Percentiles rank a stretch among this genome's conserved stretches.
phyloP scores from a whole-genome alignment of 129 eudicot genomes.

The Flaveria ramosissima region DNA sequence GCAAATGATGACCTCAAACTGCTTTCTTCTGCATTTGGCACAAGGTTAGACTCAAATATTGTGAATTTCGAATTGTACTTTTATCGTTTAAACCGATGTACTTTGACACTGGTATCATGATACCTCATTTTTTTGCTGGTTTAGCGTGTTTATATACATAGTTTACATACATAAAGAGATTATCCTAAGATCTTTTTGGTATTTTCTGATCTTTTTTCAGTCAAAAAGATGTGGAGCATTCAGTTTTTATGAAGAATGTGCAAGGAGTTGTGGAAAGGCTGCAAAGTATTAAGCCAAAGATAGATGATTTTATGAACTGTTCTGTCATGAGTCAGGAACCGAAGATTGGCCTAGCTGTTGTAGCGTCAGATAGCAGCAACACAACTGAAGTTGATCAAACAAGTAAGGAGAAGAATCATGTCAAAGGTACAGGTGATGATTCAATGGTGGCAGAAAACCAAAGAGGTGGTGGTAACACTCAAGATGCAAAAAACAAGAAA shows the following conservation, averaged over 20 bases:
- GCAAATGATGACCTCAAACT: conserved; percentile 34
- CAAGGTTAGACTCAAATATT: conserved; percentile 39
- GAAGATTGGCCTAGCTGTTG: not conserved
- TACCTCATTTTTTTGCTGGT: not conserved
- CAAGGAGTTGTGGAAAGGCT: conserved; percentile 17
- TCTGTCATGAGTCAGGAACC: not conserved
- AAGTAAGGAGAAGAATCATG: not conserved
- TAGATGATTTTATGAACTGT: conserved; percentile 14
- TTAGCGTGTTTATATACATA: not conserved
- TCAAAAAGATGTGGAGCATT: not conserved
- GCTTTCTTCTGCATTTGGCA: conserved; percentile 37
- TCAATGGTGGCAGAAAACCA: not conserved
- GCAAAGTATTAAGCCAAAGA: conserved; percentile 21
- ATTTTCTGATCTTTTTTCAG: not conserved
- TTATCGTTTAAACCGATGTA: not conserved
- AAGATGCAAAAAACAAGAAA: conserved; percentile 8
- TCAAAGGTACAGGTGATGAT: conserved; percentile 3
- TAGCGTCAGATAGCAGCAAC: conserved; percentile 21
- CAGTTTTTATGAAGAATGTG: not conserved
- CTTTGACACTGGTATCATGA: too few species aligned
- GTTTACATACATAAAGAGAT: not conserved
- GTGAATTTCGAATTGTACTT: not conserved
- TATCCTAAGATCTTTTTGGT: not conserved
- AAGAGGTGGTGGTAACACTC: conserved; percentile 3
- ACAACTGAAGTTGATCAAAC: not conserved